Percentiles rank a stretch among this genome's conserved stretches.
phyloP scores from a whole-genome alignment of 805 yeast species.

The Nakazawaea sp. region DNA sequence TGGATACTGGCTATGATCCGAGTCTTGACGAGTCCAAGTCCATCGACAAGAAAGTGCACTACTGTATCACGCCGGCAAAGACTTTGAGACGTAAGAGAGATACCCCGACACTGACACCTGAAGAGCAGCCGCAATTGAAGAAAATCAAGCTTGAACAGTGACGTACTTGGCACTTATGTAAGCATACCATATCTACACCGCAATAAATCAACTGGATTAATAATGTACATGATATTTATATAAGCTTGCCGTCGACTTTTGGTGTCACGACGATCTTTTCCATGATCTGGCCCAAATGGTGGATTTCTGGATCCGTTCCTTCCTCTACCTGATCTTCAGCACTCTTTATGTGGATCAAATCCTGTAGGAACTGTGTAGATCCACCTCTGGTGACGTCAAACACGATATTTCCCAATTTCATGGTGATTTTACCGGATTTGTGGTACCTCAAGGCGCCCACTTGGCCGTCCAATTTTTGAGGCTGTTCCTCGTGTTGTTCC shows the following conservation, averaged over 20 bases:
- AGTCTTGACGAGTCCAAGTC: constrained; percentile 54
- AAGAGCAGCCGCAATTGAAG: constrained; percentile 14
- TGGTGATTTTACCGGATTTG: constrained; percentile 74
- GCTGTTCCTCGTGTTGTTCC: constrained; percentile 2
- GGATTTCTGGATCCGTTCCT: constrained; percentile 32
- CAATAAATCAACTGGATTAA: too few species aligned
- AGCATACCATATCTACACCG: too few species aligned
- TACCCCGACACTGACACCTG: constrained; percentile 9
- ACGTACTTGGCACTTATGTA: too few species aligned
- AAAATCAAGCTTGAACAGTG: constrained; percentile 15
- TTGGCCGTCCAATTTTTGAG: constrained; percentile 36
- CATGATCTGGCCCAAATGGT: constrained; percentile 46
- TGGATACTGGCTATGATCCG: constrained; percentile 37
- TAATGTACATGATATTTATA: too few species aligned
- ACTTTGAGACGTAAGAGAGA: constrained; percentile 11
- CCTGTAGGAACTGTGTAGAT: constrained; percentile 64
- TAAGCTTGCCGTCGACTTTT: constrained; percentile 18
- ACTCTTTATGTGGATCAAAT: constrained; percentile 34
- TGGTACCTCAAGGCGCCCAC: constrained; percentile 74
- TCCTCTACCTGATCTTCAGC: constrained; percentile 33
- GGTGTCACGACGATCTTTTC: constrained; percentile 59
- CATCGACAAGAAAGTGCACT: constrained; percentile 60
- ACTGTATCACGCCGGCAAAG: constrained; percentile 49
- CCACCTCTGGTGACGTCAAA: constrained; percentile 72
- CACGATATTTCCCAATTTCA: constrained; percentile 63